phyloP scores from a whole-genome alignment of 305 asterid genomes.

The Rubia tinctorum region DNA sequence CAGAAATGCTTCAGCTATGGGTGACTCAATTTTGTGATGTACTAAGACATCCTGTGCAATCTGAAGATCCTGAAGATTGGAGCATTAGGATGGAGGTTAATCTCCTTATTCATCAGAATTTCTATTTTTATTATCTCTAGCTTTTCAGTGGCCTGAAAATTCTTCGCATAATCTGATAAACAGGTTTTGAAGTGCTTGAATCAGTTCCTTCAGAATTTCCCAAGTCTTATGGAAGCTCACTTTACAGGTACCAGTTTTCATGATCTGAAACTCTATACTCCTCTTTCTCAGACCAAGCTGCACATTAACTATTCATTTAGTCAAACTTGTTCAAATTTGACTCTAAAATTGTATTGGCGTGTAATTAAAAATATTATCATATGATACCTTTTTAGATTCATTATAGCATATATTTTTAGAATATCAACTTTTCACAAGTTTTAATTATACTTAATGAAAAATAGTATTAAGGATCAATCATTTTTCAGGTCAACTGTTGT shows the following conservation, averaged over 20 bases:
- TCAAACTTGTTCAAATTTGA: no score
- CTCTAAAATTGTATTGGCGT: no score
- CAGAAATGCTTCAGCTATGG: conserved; percentile 87
- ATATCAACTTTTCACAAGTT: no score
- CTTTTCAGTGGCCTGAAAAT: background rate
- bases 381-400: no score
- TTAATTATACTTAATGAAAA: no score
- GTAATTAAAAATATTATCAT: no score
- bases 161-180: conserved; percentile 10
- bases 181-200: conserved; percentile 95
- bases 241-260: conserved; percentile 43
- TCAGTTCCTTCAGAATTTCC: conserved; percentile 82
- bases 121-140: background rate
- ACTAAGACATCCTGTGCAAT: conserved; percentile 65
- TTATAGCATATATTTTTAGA: no score
- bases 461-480: no score
- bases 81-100: conserved; percentile 91
- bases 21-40: conserved; percentile 73
- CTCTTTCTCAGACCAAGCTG: no score
- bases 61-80: conserved; percentile 99
- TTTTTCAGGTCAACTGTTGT: no score
- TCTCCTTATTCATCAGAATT: conserved; percentile 12
- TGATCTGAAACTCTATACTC: background rate
- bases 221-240: conserved; percentile 61
- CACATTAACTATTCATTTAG: no score